Evolutionary conservation across 768 basidiomycete genomes (phyloP), one percentile per base, ranked within the genome.

Genomic region (Collybiopsis luxurians): DNA sequence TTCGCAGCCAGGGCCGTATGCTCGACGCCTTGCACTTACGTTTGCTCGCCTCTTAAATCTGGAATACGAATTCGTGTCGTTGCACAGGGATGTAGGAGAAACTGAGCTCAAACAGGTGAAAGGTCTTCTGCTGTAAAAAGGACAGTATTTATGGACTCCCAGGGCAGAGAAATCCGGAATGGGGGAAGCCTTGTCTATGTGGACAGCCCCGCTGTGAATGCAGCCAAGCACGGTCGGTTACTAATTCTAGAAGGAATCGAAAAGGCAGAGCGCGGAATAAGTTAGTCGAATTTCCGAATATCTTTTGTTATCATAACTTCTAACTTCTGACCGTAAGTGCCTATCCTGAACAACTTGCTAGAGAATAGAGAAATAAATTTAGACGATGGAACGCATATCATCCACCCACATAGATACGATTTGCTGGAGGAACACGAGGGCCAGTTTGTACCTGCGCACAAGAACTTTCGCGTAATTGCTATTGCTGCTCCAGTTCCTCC

Each of bases 281-380:
- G 86, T 34, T 13, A 34, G 31, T 34, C 6, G 31, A 34, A 6
- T 34, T 6, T 34, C 70, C 2, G 28, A 19, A 31, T 44, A 26
- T 28, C 23, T 10, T 46, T 13, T 46, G 12, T 10, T 46, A 30
- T 17, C 27, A 27, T 9, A 51, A 51, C 11, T 30, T 13, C 23
- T 21, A 11, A 30, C 49, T 51, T 21, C 11, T 46, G 44, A 23
- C 12, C n/a, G n/a, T n/a, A n/a, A 23, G 47, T 55, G 43, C 44
- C 54, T 69, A 58, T 87, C 15, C 72, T 88, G 4, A 87, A 87
- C 61, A 88, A 87, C 65, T 72, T 88, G 4, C 63, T 88, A 42
- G 86, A 88, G 69, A 87, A 86, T 65, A 72, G 86, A n/a, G 86
- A 88, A 71, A 84, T 88, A 78, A 86, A 88, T 59, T 68, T 88